Base-by-base conservation (phyloP, 2,329 filamentous ascomycete genomes). In the Magnaporthales sp. region DNA sequence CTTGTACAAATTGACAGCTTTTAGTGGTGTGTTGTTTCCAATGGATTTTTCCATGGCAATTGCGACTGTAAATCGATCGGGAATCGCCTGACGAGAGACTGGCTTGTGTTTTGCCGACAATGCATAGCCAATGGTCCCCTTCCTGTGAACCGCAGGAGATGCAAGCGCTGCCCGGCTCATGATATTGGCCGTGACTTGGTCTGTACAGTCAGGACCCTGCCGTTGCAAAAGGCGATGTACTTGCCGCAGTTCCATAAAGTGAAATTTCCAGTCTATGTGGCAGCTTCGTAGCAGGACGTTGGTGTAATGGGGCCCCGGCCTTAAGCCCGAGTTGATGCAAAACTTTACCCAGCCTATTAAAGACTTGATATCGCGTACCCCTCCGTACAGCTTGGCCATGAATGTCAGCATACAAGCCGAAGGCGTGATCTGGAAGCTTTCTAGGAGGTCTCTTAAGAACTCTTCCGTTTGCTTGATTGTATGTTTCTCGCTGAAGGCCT, bases 361-460 rank as follows among this genome's bases (percentile, higher is more conserved):
- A 1, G 77, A 75, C 11, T 71, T 58, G 32, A 75, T 70, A 61
- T 83, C 79, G 27, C 75, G 78, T 30, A 75, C 71, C 26, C 74
- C 73, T 13, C 75, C 80, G 68, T 80, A 81, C 66, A 77, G 77
- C 61, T 80, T 79, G 19, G 80, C 79, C 68, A 83, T 74, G 27
- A 82, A 69, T 2, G 77, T 78, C 54, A 81, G 78, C 67, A 78
- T 71, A 66, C 75, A 74, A 10, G 69, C 73, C 68, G 75, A 74
- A 56, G 80, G 68, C 4, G 73, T 73, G 8, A 81, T 71, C 27
- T 73, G 72, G 58, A 80, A 70, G 22, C 76, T 73, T 15, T 72
- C 70, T 4, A 75, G 71, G 64, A 77, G 82, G n/a, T 67, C 68
- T 63, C 74, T 97, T 46, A 80, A 68, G 54, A 82, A 80, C 5